These are phyloP conservation scores for Adansonia digitata DNA, from an alignment of 345 rosid genomes.

Conservation along the genomic window DNA sequence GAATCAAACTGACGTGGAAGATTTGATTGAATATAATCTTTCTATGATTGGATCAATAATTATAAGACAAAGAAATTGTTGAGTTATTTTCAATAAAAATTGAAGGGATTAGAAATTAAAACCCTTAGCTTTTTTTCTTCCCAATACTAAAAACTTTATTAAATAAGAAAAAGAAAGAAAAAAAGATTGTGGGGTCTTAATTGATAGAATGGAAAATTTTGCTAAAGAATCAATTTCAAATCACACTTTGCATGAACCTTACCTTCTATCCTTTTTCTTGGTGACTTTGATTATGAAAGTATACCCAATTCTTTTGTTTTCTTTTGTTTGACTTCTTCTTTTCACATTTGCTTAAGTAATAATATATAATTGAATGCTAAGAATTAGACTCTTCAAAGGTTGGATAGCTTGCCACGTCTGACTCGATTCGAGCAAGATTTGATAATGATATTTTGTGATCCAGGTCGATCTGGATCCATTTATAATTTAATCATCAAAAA, in stretches of 20 bases:
- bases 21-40: not conserved
- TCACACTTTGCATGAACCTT: slow-evolving; percentile 1
- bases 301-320: slow-evolving; percentile 31
- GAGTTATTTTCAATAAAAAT: not conserved
- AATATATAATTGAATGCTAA: not conserved
- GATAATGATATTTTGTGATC: no score
- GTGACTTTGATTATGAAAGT: slow-evolving; percentile 28
- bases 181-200: not conserved
- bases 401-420: no score
- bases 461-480: no score
- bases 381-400: no score
- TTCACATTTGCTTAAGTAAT: not conserved
- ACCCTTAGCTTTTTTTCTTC: not conserved
- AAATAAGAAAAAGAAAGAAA: not conserved
- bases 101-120: not conserved
- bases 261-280: not conserved
- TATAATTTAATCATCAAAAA: no score
- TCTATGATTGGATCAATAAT: not conserved
- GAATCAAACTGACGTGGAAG: not conserved
- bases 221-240: slow-evolving; percentile 4
- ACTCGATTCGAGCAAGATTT: no score
- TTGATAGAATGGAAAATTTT: not conserved
- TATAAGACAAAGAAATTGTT: not conserved
- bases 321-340: slow-evolving; percentile 8
- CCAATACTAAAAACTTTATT: not conserved